These are phyloP conservation scores for Saturnispora dispora DNA, from an alignment of 805 yeast species.

Conservation along the genomic window DNA sequence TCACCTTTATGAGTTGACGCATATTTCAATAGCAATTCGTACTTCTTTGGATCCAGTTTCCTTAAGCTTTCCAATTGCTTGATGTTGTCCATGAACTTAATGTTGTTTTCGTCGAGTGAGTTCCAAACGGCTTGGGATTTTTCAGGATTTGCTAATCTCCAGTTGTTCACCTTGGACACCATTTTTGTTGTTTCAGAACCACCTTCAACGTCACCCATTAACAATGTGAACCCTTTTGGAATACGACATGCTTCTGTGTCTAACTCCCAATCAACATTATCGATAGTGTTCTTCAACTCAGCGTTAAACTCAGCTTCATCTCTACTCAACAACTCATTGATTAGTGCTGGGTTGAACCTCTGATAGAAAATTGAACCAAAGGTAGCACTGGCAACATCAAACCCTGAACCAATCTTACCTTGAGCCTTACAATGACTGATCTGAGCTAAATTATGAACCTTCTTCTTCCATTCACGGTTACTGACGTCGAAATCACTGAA, in stretches of 20 bases:
- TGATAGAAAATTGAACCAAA: slow-evolving; percentile 81
- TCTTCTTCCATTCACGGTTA: slow-evolving; percentile 17
- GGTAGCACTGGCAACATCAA: slow-evolving; percentile 93
- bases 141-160: slow-evolving; percentile 52
- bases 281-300: slow-evolving; percentile 31
- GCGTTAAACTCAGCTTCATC: slow-evolving; percentile 1
- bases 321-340: slow-evolving; percentile 23
- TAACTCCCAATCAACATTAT: slow-evolving; percentile 51
- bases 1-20: slow-evolving; percentile 11
- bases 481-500: slow-evolving; percentile 25
- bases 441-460: slow-evolving; percentile 81
- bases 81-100: slow-evolving; percentile 42
- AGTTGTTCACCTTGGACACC: slow-evolving; percentile 62
- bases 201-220: slow-evolving; percentile 90
- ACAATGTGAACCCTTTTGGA: slow-evolving; percentile 57
- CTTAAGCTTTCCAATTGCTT: slow-evolving; percentile 30
- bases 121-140: slow-evolving; percentile 45
- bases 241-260: slow-evolving; percentile 44
- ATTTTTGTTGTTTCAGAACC: slow-evolving; percentile 94
- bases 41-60: slow-evolving; percentile 26
- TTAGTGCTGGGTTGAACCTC: slow-evolving; percentile 56
- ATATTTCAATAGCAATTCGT: slow-evolving; percentile 23
- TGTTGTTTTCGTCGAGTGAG: slow-evolving; percentile 50
- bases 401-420: slow-evolving; percentile 92
- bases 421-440: slow-evolving; percentile 90